Conservation (phyloP, 306 rosid species). For the Gastrolobium bilobum region DNA sequence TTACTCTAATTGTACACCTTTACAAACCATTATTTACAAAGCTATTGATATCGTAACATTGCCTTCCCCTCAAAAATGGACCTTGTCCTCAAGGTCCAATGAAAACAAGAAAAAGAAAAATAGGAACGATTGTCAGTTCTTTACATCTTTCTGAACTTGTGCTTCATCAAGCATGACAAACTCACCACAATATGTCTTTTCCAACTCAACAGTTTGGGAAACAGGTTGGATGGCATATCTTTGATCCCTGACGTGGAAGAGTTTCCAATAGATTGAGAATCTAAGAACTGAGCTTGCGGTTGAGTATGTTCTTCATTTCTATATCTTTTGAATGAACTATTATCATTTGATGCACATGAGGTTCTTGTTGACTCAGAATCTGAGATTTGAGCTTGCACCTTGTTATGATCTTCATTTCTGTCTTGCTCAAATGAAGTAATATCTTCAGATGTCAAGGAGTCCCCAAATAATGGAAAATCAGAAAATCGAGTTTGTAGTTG, state of each 20-base stretch:
- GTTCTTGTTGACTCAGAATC: constrained; percentile 20
- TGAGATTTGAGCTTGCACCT: neutral
- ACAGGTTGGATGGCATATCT: constrained; percentile 43
- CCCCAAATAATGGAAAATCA: constrained; percentile 61
- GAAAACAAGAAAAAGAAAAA: too few species aligned
- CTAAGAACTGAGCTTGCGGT: neutral
- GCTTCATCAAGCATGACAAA: constrained; percentile 44
- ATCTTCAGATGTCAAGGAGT: constrained; percentile 63
- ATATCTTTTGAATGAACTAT: constrained; percentile 28
- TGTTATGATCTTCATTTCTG: constrained; percentile 23
- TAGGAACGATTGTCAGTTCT: too few species aligned
- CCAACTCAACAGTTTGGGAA: constrained; percentile 47
- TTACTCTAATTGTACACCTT: too few species aligned
- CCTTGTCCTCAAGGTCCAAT: too few species aligned
- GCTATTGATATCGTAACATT: too few species aligned
- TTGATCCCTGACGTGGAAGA: constrained; percentile 49
- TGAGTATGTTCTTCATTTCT: neutral
- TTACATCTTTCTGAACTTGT: constrained; percentile 48
- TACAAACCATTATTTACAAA: too few species aligned
- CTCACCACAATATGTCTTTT: constrained; percentile 39
- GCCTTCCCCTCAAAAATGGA: too few species aligned
- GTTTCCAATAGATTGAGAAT: constrained; percentile 28
- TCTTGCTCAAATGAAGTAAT: constrained; percentile 39
- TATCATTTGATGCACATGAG: constrained; percentile 29
- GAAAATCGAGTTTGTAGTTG: constrained; percentile 56